These are phyloP conservation scores for Melampsora americana DNA, from an alignment of 1,284 basidiomycete species.

Conservation along the genomic window DNA sequence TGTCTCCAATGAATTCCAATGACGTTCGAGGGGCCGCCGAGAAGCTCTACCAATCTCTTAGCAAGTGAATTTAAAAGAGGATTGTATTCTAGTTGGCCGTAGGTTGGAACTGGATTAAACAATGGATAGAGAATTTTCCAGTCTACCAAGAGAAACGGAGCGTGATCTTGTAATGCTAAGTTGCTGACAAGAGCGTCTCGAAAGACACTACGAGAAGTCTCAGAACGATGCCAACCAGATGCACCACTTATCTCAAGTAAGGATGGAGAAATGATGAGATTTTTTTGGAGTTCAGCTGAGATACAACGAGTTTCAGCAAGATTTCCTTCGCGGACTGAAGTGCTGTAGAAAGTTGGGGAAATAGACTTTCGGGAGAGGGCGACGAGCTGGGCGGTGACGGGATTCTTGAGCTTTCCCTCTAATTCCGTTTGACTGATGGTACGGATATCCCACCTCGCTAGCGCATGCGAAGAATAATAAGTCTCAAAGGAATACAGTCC, in stretches of 20 bases:
- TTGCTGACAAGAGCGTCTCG: background rate
- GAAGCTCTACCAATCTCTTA: conserved; percentile 31
- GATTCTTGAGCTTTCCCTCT: conserved; percentile 34
- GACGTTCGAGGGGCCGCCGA: conserved; percentile 48
- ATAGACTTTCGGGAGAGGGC: background rate
- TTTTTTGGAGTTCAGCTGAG: background rate
- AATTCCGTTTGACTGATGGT: conserved; percentile 47
- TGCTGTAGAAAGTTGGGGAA: background rate
- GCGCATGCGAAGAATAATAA: conserved; percentile 49
- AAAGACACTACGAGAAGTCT: background rate
- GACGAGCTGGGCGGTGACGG: background rate
- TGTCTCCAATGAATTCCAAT: conserved; percentile 51
- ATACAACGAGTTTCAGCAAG: background rate
- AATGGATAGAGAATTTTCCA: conserved; percentile 3
- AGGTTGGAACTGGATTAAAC: conserved; percentile 34
- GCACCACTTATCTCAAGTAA: background rate
- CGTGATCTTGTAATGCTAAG: background rate
- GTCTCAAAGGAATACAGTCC: conserved; percentile 49
- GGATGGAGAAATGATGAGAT: background rate
- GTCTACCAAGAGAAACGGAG: background rate
- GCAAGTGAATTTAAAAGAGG: conserved; percentile 48
- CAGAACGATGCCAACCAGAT: background rate
- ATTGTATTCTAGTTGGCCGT: conserved; percentile 50
- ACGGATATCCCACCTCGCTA: conserved; percentile 48
- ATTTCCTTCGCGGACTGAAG: background rate